Base-by-base conservation (phyloP, 768 basidiomycete genomes). In the Lactifluus hygrophoroides region DNA sequence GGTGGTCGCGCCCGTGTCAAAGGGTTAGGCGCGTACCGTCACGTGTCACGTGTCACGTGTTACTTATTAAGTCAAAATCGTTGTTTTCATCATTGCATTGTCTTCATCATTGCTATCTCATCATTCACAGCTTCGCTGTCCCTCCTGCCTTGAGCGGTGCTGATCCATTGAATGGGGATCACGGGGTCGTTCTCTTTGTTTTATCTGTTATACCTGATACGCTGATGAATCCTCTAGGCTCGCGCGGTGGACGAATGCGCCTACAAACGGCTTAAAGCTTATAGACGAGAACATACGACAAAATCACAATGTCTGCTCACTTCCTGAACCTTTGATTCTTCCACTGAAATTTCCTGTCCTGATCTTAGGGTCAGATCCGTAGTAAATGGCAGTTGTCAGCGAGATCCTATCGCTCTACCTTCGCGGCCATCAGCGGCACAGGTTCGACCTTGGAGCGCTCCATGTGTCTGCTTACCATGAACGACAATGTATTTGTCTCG, bases 211-310 rank as follows among this genome's bases (percentile, higher is more conserved):
- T 16, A 30, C 21, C 17, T 30, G 14, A 19, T n/a, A 23, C 38
- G 25, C 56, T 55, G 28, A 48, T 16, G 14, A 23, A 27, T 23
- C 7, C 37, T 2, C 6, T 25, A 90, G 88, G 46, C 73, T 91
- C 52, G 89, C 86, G 43, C 80, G 89, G 63, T 90, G 88, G 89
- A 79, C 84, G 28, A 89, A 90, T 70, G 85, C 88, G n/a, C 88
- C 89, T 3, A 76, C 83, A 11, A 78, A 80, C 54, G 86, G 87
- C 28, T 70, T 90, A 21, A 79, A 84, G 51, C 76, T 85, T 49
- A 83, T 90, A 35, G 72, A 76, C 60, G 80, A 86, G 44, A 90
- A 90, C 63, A 83, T 91, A 45, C 58, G 75, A 2, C 73, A 76
- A 37, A 90, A 90, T 63, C 87, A 90, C 68, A 82, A 85, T 68